Evolutionary conservation across 345 rosid species (phyloP).

Genomic region (Rhodomyrtus tomentosa): DNA sequence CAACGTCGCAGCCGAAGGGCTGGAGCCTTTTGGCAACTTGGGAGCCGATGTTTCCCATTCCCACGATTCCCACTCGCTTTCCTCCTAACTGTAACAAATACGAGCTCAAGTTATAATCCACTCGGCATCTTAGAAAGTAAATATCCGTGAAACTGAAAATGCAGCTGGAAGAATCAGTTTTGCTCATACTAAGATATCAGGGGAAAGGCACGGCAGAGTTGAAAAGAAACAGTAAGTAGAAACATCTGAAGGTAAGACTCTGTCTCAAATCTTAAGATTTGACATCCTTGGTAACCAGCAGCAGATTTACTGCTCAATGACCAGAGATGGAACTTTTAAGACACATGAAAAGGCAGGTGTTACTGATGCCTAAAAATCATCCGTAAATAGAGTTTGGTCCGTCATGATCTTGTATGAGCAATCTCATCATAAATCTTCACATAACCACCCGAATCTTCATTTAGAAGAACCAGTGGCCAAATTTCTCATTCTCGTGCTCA

Average conservation of each 20-base stretch:
- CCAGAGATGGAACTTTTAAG: not conserved
- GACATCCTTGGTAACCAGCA: not conserved
- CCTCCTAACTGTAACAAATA: conserved; percentile 24
- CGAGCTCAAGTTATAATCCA: not conserved
- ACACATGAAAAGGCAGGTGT: not conserved
- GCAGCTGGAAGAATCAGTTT: not conserved
- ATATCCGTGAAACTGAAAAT: not conserved
- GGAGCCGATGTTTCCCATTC: conserved; percentile 36
- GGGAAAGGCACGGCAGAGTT: not conserved
- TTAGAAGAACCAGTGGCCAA: not conserved
- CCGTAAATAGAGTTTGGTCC: not conserved
- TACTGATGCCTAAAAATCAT: not conserved
- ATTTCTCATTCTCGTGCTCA: not conserved
- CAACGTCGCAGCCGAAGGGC: conserved; percentile 30
- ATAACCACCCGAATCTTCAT: not conserved
- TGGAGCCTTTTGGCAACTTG: conserved; percentile 26
- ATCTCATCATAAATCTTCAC: not conserved
- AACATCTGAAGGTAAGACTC: not conserved
- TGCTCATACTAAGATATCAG: not conserved
- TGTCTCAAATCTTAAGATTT: not conserved
- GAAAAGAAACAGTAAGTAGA: not conserved
- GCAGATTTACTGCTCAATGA: not conserved
- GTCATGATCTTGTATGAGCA: not conserved
- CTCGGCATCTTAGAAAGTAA: not conserved
- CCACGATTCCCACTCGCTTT: conserved; percentile 38